Percentiles rank a stretch among this genome's conserved stretches.
Evolutionary conservation across 202 grass and related monocot genomes (phyloP).

Genomic region (Panicum virgatum): DNA sequence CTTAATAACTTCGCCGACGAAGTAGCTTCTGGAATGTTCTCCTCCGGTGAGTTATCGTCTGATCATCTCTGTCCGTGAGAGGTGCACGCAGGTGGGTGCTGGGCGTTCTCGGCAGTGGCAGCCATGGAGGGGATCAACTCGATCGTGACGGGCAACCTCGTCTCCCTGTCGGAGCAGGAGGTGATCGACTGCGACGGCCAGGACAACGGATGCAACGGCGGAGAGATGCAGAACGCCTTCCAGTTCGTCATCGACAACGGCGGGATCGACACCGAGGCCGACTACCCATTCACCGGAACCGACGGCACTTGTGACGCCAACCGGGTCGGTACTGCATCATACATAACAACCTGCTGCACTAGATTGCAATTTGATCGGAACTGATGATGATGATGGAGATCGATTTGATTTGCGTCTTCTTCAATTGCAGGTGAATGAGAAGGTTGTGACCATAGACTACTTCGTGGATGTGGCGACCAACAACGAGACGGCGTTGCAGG

Average conservation of each 20-base stretch:
- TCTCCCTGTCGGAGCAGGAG: conserved; percentile 33
- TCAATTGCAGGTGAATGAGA: neutral
- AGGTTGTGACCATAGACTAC: neutral
- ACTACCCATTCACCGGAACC: conserved; percentile 1
- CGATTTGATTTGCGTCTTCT: neutral
- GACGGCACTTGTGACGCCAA: neutral
- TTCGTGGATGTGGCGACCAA: neutral
- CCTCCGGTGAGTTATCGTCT: neutral
- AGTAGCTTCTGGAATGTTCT: neutral
- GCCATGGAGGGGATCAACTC: conserved; percentile 28
- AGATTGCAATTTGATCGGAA: neutral
- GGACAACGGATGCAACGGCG: conserved; percentile 17
- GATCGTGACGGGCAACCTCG: conserved; percentile 8
- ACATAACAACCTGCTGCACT: neutral
- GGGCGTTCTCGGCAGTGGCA: conserved; percentile 26
- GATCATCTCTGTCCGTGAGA: neutral
- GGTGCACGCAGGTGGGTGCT: conserved; percentile 23
- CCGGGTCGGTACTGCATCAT: neutral
- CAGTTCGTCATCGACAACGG: conserved; percentile 10
- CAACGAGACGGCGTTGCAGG: conserved; percentile 17
- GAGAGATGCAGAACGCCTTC: neutral
- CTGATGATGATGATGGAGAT: neutral
- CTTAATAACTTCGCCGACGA: too few relatives aligned
- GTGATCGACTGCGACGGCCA: conserved; percentile 22
- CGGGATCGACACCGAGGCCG: conserved; percentile 12